Evolutionary conservation across 495 filamentous ascomycete species (phyloP), one percentile per base, ranked within the genome.

Genomic region (Hyaloscypha variabilis): DNA sequence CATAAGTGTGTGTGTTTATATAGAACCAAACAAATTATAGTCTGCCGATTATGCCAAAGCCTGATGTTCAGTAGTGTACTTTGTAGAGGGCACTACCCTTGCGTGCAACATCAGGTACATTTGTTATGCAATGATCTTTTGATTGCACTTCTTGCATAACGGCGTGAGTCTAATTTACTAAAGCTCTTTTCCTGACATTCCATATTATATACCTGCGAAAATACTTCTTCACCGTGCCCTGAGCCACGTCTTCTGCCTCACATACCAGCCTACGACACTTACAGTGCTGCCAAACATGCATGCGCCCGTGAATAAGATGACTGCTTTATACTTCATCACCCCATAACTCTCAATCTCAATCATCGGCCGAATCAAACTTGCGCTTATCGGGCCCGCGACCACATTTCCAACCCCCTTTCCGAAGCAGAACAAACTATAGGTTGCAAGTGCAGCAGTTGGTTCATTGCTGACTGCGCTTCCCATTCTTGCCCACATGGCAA

Each of bases 281-380:
- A 34, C 49, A 51, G 66, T 54, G 39, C 66, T 68, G 25, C 25
- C 21, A 23, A 64, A 3, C 60, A 68, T 64, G 25, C 36, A 60
- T 17, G 58, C 73, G 6, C 85, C 85, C 0, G 83, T 86, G 66
- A 85, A 87, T 3, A 81, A 71, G 58, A 87, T 83, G 65, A 87
- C 64, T 3, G 72, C 70, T 31, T 83, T 84, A 71, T 82, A 87
- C 51, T 46, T 67, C 23, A 75, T 77, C 39, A 77, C 82, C 0
- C 81, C 82, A 71, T 83, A 85, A 17, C 70, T 77, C 14, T 56
- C 69, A 3, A 65, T 72, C 55, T 73, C 69, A 4, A 73, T 73
- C 30, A 67, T 55, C 73, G 77, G 79, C 36, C 67, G 64, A 3
- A 76, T 23, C 36, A 75, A 58, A 51, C 60, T 59, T 30, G 69